A percentile compares a stretch with the other conserved stretches of the same genome.
These are phyloP conservation scores for Bipolaris victoriae DNA, from an alignment of 2,329 filamentous ascomycete species.

Conservation along the genomic window DNA sequence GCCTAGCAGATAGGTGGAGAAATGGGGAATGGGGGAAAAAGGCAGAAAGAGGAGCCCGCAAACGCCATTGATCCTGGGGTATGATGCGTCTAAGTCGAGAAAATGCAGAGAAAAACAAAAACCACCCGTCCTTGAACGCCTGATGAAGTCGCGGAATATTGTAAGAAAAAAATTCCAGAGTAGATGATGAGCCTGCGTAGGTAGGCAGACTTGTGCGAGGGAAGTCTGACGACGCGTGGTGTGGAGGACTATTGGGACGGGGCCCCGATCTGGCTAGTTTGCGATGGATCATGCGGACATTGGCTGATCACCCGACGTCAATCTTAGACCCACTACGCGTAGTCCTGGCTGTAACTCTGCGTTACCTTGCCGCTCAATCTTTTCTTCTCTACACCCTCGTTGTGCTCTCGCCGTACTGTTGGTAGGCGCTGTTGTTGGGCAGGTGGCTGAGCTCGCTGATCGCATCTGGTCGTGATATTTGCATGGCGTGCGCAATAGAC, in stretches of 20 bases:
- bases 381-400: slow-evolving; percentile 41
- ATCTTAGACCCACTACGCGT: slow-evolving; percentile 33
- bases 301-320: slow-evolving; percentile 42
- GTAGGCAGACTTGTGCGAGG: slow-evolving; percentile 30
- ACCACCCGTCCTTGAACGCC: slow-evolving; percentile 23
- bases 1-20: slow-evolving; percentile 19
- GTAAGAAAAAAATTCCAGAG: slow-evolving; percentile 13
- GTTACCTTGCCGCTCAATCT: slow-evolving; percentile 11
- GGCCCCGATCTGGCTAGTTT: slow-evolving; percentile 31
- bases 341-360: slow-evolving; percentile 23
- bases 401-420: slow-evolving; percentile 47
- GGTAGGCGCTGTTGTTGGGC: slow-evolving; percentile 41
- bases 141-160: slow-evolving; percentile 14
- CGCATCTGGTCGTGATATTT: slow-evolving; percentile 43
- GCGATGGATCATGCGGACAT: slow-evolving; percentile 38
- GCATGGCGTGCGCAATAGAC: slow-evolving; percentile 39
- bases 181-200: slow-evolving; percentile 13
- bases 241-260: slow-evolving; percentile 31
- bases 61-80: slow-evolving; percentile 43
- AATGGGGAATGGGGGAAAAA: slow-evolving; percentile 9
- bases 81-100: slow-evolving; percentile 38
- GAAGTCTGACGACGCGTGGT: slow-evolving; percentile 34
- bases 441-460: slow-evolving; percentile 39
- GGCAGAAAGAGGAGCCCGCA: slow-evolving; percentile 14
- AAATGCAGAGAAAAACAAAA: slow-evolving; percentile 25